These are phyloP conservation scores for Macrocybe gigantea DNA, from an alignment of 768 basidiomycete genomes.

Conservation along the genomic window DNA sequence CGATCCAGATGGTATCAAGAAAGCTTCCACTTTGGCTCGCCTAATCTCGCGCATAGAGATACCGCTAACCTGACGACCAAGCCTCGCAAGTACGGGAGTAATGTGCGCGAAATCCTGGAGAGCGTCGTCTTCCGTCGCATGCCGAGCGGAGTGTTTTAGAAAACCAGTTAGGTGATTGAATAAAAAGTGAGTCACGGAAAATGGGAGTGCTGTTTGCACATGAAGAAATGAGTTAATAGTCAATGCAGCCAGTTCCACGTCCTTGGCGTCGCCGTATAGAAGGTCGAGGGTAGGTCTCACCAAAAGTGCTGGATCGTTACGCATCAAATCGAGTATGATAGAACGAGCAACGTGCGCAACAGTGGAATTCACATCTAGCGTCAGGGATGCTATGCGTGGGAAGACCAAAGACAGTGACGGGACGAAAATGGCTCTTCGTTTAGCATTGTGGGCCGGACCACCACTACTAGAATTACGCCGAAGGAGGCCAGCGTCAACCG, in stretches of 20 bases:
- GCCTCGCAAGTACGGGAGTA: constrained; percentile 51
- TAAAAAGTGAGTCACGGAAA: constrained; percentile 55
- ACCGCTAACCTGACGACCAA: constrained; percentile 62
- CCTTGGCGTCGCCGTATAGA: constrained; percentile 44
- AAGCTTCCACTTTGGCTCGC: constrained; percentile 63
- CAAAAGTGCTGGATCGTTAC: constrained; percentile 68
- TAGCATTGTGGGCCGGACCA: constrained; percentile 37
- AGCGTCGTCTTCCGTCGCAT: constrained; percentile 33
- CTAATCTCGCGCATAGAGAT: constrained; percentile 69
- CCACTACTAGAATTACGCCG: constrained; percentile 55
- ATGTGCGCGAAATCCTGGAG: constrained; percentile 48
- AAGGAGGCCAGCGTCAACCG: constrained; percentile 21
- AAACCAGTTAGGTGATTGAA: constrained; percentile 71
- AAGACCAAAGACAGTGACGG: constrained; percentile 52
- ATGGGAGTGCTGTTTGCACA: constrained; percentile 50
- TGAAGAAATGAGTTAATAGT: constrained; percentile 55
- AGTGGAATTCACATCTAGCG: constrained; percentile 44
- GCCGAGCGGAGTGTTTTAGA: constrained; percentile 46
- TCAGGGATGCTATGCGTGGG: constrained; percentile 44
- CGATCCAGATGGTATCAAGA: constrained; percentile 64
- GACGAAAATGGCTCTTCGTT: constrained; percentile 64
- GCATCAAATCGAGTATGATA: constrained; percentile 59
- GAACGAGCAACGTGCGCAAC: constrained; percentile 54
- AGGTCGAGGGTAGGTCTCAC: constrained; percentile 57
- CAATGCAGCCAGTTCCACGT: constrained; percentile 40